These are phyloP conservation scores for Aspergillus baeticus DNA, from an alignment of 495 filamentous ascomycete species.

Conservation along the genomic window DNA sequence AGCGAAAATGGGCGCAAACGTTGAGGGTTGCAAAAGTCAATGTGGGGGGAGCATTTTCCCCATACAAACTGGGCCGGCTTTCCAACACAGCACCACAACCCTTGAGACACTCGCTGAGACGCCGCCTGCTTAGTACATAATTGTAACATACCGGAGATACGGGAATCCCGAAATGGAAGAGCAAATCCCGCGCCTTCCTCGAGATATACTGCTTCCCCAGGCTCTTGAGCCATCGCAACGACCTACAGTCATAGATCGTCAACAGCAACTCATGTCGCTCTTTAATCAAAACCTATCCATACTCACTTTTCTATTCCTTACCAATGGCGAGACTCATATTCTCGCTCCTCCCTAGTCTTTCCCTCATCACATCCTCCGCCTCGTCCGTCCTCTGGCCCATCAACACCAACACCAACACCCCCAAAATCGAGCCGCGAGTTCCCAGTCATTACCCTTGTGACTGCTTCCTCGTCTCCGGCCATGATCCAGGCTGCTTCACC, in stretches of 20 bases:
- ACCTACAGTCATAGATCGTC: not conserved
- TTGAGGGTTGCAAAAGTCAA: slow-evolving; percentile 10
- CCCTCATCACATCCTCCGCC: slow-evolving; percentile 5
- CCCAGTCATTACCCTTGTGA: slow-evolving; percentile 26
- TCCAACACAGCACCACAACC: not conserved
- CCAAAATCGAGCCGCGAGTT: slow-evolving; percentile 1
- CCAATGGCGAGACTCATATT: slow-evolving; percentile 4
- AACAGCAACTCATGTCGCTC: not conserved
- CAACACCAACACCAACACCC: not conserved
- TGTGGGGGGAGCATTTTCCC: slow-evolving; percentile 11
- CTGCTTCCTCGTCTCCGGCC: slow-evolving; percentile 39
- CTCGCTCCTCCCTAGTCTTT: slow-evolving; percentile 9
- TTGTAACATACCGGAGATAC: too few relatives aligned
- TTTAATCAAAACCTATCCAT: not conserved
- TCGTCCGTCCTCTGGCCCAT: not conserved
- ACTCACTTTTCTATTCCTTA: not conserved
- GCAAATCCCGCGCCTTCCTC: not conserved
- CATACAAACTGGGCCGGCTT: slow-evolving; percentile 26
- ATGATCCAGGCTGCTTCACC: slow-evolving; percentile 54
- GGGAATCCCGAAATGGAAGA: not conserved
- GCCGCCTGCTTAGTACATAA: too few relatives aligned
- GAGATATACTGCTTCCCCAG: not conserved
- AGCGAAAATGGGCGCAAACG: slow-evolving; percentile 11
- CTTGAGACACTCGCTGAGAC: not conserved
- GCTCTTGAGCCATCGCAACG: too few relatives aligned